Evolutionary conservation across 441 rosid species (phyloP).

Genomic region (Gossypium davidsonii): DNA sequence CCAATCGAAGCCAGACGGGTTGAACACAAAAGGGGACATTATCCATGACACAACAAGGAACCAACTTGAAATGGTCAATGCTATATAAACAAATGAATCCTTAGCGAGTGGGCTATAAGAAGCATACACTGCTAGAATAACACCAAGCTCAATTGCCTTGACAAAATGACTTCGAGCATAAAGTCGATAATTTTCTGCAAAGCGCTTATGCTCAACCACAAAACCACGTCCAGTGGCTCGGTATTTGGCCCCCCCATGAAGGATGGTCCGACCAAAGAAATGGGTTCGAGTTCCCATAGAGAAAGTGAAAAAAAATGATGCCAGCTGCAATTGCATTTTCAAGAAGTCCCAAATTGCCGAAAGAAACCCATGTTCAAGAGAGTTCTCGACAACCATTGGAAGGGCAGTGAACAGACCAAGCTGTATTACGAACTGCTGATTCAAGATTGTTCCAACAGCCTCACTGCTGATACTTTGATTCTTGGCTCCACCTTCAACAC

Average conservation of each 20-base stretch:
- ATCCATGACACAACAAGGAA: conserved; percentile 59
- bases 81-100: conserved; percentile 41
- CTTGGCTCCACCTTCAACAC: conserved; percentile 53
- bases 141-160: conserved; percentile 58
- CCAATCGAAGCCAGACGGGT: conserved; percentile 70
- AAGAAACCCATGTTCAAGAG: conserved; percentile 65
- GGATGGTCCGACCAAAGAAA: conserved; percentile 61
- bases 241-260: conserved; percentile 67
- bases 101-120: conserved; percentile 46
- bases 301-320: conserved; percentile 55
- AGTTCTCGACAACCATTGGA: conserved; percentile 57
- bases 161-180: conserved; percentile 64
- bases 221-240: conserved; percentile 69
- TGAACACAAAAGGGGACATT: conserved; percentile 55
- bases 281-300: conserved; percentile 62
- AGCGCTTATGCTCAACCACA: conserved; percentile 58
- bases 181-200: conserved; percentile 52
- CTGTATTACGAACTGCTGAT: conserved; percentile 60
- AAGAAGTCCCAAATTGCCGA: conserved; percentile 56
- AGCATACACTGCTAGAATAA: conserved; percentile 52
- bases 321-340: conserved; percentile 59
- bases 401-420: conserved; percentile 64
- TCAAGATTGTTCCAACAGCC: conserved; percentile 48
- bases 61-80: conserved; percentile 58
- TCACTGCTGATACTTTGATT: conserved; percentile 36